phyloP scores from a whole-genome alignment of 192 early-diverging fungal genomes.

The Gaertneriomyces semiglobifer region DNA sequence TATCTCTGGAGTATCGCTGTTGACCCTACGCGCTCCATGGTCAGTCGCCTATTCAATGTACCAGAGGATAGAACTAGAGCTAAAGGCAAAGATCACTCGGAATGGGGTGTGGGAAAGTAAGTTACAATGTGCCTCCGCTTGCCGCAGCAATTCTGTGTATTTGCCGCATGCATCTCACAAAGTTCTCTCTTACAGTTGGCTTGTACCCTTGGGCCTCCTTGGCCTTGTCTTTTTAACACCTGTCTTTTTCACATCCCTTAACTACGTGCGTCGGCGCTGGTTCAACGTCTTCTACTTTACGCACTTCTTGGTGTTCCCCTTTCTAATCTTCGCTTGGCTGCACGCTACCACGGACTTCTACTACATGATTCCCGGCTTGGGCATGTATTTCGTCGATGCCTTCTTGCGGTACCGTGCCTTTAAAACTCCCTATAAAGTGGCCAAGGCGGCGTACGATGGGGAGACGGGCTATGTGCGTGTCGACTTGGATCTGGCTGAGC shows the following conservation, averaged over 20 bases:
- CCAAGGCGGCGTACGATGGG: background rate
- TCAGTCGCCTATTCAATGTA: background rate
- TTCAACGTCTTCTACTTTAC: constrained; percentile 34
- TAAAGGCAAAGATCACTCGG: background rate
- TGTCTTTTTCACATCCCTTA: constrained; percentile 22
- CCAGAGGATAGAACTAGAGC: background rate
- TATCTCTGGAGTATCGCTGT: background rate
- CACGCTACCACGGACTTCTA: constrained; percentile 34
- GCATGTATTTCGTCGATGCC: constrained; percentile 13
- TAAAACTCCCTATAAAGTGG: background rate
- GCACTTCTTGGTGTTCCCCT: constrained; percentile 29
- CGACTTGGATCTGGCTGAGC: background rate
- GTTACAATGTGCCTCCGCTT: background rate
- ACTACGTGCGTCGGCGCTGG: constrained; percentile 19
- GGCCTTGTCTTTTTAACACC: constrained; percentile 4
- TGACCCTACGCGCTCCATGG: background rate
- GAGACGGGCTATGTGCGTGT: constrained; percentile 5
- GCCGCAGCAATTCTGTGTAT: background rate
- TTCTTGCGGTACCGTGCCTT: background rate
- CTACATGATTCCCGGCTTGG: constrained; percentile 31
- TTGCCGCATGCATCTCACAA: background rate
- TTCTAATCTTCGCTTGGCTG: constrained; percentile 34
- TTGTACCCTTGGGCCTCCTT: constrained; percentile 6
- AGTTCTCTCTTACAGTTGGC: constrained; percentile 4
- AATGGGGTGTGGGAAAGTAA: background rate